Conservation (phyloP, 2,329 filamentous ascomycete species). For the Drechslerella coelobrocha region DNA sequence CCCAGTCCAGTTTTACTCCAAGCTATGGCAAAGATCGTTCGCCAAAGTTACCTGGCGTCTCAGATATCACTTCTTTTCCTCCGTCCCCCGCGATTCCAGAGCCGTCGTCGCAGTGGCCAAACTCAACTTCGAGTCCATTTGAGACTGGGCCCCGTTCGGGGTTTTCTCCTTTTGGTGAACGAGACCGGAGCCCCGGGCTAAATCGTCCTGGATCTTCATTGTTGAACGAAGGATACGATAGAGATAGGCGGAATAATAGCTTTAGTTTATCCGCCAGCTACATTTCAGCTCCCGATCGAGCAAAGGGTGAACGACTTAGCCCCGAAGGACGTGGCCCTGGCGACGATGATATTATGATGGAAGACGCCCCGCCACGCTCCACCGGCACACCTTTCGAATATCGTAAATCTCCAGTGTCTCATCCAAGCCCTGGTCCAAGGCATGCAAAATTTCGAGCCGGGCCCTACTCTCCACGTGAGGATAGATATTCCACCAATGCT, state of each 20-base stretch:
- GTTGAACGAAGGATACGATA: slow-evolving; percentile 28
- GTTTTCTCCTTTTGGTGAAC: slow-evolving; percentile 21
- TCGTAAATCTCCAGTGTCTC: slow-evolving; percentile 43
- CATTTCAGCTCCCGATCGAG: slow-evolving; percentile 32
- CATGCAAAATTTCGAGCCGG: slow-evolving; percentile 43
- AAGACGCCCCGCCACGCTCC: slow-evolving; percentile 35
- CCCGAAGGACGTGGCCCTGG: slow-evolving; percentile 30
- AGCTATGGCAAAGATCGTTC: slow-evolving; percentile 44
- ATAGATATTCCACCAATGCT: slow-evolving; percentile 16
- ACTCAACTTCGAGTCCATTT: slow-evolving; percentile 25
- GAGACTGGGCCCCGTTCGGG: slow-evolving; percentile 32
- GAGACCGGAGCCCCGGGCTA: slow-evolving; percentile 32
- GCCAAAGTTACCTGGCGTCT: slow-evolving; percentile 41
- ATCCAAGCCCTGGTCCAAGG: slow-evolving; percentile 40
- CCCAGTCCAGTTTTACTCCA: slow-evolving; percentile 36
- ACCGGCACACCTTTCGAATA: slow-evolving; percentile 39
- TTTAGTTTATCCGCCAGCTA: slow-evolving; percentile 30
- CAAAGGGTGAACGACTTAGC: slow-evolving; percentile 36
- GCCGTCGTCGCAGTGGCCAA: slow-evolving; percentile 45
- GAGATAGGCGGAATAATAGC: slow-evolving; percentile 43
- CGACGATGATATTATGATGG: slow-evolving; percentile 46
- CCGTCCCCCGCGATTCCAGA: slow-evolving; percentile 42
- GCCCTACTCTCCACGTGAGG: slow-evolving; percentile 45
- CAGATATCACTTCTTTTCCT: slow-evolving; percentile 44
- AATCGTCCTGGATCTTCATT: slow-evolving; percentile 20